Evolutionary conservation across 140 eudicot species (phyloP).

Genomic region (Stevia rebaudiana): DNA sequence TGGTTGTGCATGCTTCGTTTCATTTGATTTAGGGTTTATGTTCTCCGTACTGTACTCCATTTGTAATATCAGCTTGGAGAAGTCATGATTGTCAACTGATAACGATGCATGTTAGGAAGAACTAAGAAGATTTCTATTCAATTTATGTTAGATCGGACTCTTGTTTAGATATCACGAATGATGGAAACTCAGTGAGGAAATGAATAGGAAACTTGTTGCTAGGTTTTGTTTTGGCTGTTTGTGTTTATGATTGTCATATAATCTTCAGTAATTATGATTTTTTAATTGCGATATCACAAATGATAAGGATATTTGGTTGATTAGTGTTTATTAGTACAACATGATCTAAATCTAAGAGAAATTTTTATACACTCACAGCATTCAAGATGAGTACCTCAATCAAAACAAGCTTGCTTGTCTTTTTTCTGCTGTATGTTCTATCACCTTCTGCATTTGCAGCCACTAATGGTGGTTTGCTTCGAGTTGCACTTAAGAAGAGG

Average conservation of each 20-base stretch:
- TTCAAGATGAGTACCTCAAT: conserved; percentile 32
- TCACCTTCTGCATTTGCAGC: conserved; percentile 32
- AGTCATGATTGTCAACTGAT: neutral
- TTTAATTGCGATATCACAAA: neutral
- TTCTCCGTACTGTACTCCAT: neutral
- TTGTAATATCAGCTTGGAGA: neutral
- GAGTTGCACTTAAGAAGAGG: conserved; percentile 45
- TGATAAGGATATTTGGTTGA: neutral
- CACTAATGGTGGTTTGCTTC: conserved; percentile 31
- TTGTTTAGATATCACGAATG: neutral
- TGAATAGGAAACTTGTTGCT: neutral
- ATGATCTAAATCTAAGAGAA: neutral
- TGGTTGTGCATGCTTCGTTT: neutral
- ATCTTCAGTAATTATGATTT: neutral
- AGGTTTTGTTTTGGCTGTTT: neutral
- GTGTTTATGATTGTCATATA: neutral
- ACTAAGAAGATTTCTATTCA: neutral
- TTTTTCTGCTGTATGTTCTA: conserved; percentile 31
- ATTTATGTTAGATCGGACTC: neutral
- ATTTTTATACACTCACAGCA: conserved; percentile 13
- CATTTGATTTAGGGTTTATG: conserved; percentile 5
- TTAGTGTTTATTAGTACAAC: neutral
- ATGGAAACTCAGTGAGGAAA: neutral
- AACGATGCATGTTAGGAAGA: conserved; percentile 6
- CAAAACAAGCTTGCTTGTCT: conserved; percentile 25